Evolutionary conservation across 225 moss, liverwort and hornwort genomes (phyloP), one percentile per base, ranked within the genome.

Genomic region (Sphagnum contortum): DNA sequence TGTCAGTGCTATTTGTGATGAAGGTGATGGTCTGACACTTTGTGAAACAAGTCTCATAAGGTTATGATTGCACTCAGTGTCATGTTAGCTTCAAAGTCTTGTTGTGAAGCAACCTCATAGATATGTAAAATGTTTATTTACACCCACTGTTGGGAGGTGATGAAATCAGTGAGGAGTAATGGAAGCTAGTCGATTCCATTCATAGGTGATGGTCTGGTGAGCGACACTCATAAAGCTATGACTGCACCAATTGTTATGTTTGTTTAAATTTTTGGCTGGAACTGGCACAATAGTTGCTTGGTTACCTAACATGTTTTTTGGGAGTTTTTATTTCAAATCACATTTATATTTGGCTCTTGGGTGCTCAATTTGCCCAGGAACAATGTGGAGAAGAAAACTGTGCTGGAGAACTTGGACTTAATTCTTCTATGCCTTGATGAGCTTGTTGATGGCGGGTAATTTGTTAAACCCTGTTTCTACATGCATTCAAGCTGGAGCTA

Each of bases 361-460:
- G 29, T 29, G 29, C 29, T 29, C 29, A 29, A 29, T 29, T 29
- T 29, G 29, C 29, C 48, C 75, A 87, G 80, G 75, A 76, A 71
- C 62, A 80, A 80, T 57, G 83, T 80, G 44, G 83, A 87, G 62
- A 87, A 87, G 73, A 87, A 68, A 69, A 80, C 68, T 64, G 80
- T 80, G 67, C 55, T 87, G 72, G 87, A 83, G 65, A 87, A 83
- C 57, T 53, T 87, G 68, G 83, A 87, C 49, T 76, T 87, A 48
- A 83, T 87, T 59, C 76, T 87, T n/a, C 80, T 87, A 50, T 80
- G 80, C 73, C 71, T 87, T 69, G 87, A 87, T 54, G 87, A 87
- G 78, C 80, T 87, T 60, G 80, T 83, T 46, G 87, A 87, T 68
- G 80, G 80, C 75, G 83, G 87, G 83, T 83, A 80, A 59, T 57